Evolutionary conservation across 768 basidiomycete genomes (phyloP).

Genomic region (Russula emetica): DNA sequence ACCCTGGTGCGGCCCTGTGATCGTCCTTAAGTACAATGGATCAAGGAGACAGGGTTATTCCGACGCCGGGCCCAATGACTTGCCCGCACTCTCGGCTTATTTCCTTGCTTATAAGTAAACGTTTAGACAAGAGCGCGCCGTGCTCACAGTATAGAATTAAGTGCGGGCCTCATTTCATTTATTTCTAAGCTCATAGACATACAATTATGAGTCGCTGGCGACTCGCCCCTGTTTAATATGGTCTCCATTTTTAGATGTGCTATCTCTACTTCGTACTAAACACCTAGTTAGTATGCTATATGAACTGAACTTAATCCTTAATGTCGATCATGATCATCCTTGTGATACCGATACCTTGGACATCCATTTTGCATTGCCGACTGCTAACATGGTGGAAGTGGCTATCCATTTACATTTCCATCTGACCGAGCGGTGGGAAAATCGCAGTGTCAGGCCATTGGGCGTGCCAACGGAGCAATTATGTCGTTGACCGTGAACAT

Average conservation of each 20-base stretch:
- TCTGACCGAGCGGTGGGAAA: neutral
- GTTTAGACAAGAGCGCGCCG: neutral
- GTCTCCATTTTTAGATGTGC: neutral
- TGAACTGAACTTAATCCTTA: neutral
- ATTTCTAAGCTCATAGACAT: neutral
- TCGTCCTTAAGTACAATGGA: slow-evolving; percentile 83
- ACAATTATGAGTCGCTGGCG: slow-evolving; percentile 1
- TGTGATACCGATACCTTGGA: neutral
- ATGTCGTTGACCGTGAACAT: neutral
- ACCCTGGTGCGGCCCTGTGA: slow-evolving; percentile 74
- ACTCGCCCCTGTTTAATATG: neutral
- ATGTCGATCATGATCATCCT: neutral
- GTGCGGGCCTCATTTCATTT: neutral
- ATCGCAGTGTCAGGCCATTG: too few relatives aligned
- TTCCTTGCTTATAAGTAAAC: slow-evolving; percentile 72
- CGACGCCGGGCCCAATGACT: slow-evolving; percentile 78
- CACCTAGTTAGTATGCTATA: neutral
- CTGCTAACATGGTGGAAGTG: neutral
- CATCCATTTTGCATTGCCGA: neutral
- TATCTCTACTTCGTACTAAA: neutral
- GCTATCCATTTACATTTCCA: neutral
- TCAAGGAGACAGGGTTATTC: slow-evolving; percentile 81
- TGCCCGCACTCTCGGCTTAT: slow-evolving; percentile 82
- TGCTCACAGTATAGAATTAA: neutral
- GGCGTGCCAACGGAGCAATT: neutral